phyloP scores from a whole-genome alignment of 2,329 filamentous ascomycete genomes.

The Torrubiella hemipterigena region DNA sequence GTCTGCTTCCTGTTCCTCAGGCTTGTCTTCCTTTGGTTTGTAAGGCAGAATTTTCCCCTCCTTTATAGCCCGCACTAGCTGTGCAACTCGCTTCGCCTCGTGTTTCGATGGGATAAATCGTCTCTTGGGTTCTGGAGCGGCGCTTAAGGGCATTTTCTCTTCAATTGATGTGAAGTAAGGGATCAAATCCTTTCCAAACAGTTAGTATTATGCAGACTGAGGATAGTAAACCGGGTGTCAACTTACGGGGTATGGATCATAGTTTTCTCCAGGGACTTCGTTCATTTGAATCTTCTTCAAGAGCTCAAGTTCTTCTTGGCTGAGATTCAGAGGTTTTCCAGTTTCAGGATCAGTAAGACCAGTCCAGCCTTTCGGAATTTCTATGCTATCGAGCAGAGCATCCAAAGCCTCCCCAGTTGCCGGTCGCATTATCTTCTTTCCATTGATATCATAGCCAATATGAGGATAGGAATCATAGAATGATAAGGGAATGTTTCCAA shows the following conservation, averaged over 20 bases:
- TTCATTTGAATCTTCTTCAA: constrained; percentile 81
- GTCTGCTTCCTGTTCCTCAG: constrained; percentile 61
- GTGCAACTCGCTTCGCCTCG: constrained; percentile 92
- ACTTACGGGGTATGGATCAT: constrained; percentile 78
- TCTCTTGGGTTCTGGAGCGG: constrained; percentile 90
- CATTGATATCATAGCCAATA: constrained; percentile 97
- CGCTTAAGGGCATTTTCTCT: constrained; percentile 89
- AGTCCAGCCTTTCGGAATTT: constrained; percentile 94
- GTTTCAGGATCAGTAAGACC: constrained; percentile 89
- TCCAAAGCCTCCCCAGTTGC: constrained; percentile 90
- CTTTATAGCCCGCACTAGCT: constrained; percentile 88
- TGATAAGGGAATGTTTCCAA: constrained; percentile 83
- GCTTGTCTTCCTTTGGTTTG: constrained; percentile 55
- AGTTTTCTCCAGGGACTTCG: constrained; percentile 75
- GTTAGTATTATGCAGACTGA: constrained; percentile 6
- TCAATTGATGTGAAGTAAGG: constrained; percentile 87
- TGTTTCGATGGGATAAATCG: constrained; percentile 95
- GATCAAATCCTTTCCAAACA: constrained; percentile 56
- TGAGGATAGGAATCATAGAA: constrained; percentile 98
- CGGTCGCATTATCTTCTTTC: constrained; percentile 93
- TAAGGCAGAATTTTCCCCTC: constrained; percentile 92
- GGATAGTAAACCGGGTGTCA: neutral
- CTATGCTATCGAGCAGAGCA: constrained; percentile 88
- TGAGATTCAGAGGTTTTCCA: constrained; percentile 82
- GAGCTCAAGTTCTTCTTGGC: constrained; percentile 77